Evolutionary conservation across 108 stramenopile genomes (phyloP).

Genomic region (Schizochytrium sp.): DNA sequence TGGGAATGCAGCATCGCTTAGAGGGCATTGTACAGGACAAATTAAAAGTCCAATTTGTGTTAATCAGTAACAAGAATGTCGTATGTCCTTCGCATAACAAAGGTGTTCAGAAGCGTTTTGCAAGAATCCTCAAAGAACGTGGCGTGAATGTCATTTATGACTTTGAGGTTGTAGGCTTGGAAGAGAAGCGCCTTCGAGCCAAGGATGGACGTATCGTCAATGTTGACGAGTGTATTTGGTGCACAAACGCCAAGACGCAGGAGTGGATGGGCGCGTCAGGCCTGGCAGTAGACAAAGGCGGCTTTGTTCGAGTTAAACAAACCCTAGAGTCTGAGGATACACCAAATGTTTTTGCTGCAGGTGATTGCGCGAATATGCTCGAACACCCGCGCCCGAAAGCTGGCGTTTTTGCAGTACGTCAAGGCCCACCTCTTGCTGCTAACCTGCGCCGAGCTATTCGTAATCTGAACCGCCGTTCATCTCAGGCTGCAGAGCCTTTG

Average conservation of each 20-base stretch:
- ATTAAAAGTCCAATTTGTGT: slow-evolving; percentile 59
- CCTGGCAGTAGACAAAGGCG: slow-evolving; percentile 68
- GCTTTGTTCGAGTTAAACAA: slow-evolving; percentile 76
- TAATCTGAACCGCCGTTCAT: slow-evolving; percentile 62
- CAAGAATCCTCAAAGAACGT: slow-evolving; percentile 73
- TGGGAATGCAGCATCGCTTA: slow-evolving; percentile 79
- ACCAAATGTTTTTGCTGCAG: slow-evolving; percentile 77
- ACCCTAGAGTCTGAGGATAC: slow-evolving; percentile 69
- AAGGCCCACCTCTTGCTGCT: slow-evolving; percentile 76
- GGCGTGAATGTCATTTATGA: slow-evolving; percentile 65
- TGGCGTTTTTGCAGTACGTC: slow-evolving; percentile 85
- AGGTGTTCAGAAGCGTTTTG: slow-evolving; percentile 71
- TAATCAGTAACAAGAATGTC: slow-evolving; percentile 70
- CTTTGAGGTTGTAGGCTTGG: slow-evolving; percentile 68
- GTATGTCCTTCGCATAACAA: slow-evolving; percentile 73
- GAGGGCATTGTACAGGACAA: background rate
- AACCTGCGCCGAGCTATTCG: slow-evolving; percentile 70
- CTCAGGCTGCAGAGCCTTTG: background rate
- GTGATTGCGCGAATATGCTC: slow-evolving; percentile 78
- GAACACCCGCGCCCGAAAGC: slow-evolving; percentile 80
- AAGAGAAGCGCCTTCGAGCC: background rate
- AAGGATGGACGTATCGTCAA: background rate
- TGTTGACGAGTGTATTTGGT: slow-evolving; percentile 75
- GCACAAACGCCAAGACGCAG: slow-evolving; percentile 75
- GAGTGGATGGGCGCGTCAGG: slow-evolving; percentile 72